These are phyloP conservation scores for Rhizopogon sp. DNA, from an alignment of 768 basidiomycete genomes.

Conservation along the genomic window DNA sequence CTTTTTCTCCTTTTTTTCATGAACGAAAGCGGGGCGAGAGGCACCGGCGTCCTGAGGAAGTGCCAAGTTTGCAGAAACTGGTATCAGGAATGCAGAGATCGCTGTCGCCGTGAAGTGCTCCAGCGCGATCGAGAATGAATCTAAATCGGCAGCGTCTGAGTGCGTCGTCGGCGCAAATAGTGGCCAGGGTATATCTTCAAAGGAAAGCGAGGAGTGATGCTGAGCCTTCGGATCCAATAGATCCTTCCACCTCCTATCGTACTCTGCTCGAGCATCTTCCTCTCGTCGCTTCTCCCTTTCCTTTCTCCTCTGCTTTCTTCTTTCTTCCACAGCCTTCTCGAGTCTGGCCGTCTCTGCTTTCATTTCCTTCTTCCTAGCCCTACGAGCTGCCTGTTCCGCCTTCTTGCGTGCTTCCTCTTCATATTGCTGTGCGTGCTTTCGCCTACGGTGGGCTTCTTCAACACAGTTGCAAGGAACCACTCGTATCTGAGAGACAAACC, in stretches of 20 bases:
- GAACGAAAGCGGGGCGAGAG: slow-evolving; percentile 15
- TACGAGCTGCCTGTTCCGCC: slow-evolving; percentile 46
- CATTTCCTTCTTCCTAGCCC: slow-evolving; percentile 48
- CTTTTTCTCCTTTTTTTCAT: slow-evolving; percentile 43
- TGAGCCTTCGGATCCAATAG: slow-evolving; percentile 32
- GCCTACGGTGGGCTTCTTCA: slow-evolving; percentile 33
- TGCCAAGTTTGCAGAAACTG: slow-evolving; percentile 9
- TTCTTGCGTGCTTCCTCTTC: slow-evolving; percentile 56
- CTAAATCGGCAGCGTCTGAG: slow-evolving; percentile 14
- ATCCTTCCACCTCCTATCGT: slow-evolving; percentile 54
- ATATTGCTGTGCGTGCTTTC: slow-evolving; percentile 62
- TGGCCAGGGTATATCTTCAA: slow-evolving; percentile 74
- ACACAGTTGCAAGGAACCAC: slow-evolving; percentile 3
- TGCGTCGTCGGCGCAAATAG: slow-evolving; percentile 31
- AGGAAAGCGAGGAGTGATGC: slow-evolving; percentile 31
- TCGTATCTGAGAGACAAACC: slow-evolving; percentile 34
- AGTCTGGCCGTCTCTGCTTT: slow-evolving; percentile 48
- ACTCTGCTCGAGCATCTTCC: slow-evolving; percentile 44
- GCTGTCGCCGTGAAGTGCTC: slow-evolving; percentile 54
- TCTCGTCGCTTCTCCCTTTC: slow-evolving; percentile 40
- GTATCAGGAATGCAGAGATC: slow-evolving; percentile 54
- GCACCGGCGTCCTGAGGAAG: not conserved
- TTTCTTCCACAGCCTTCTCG: slow-evolving; percentile 48
- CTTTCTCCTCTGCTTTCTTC: slow-evolving; percentile 42
- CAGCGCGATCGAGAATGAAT: slow-evolving; percentile 12